Evolutionary conservation across 345 rosid genomes (phyloP), one percentile per base, ranked within the genome.

Genomic region (Euphorbia lathyris): DNA sequence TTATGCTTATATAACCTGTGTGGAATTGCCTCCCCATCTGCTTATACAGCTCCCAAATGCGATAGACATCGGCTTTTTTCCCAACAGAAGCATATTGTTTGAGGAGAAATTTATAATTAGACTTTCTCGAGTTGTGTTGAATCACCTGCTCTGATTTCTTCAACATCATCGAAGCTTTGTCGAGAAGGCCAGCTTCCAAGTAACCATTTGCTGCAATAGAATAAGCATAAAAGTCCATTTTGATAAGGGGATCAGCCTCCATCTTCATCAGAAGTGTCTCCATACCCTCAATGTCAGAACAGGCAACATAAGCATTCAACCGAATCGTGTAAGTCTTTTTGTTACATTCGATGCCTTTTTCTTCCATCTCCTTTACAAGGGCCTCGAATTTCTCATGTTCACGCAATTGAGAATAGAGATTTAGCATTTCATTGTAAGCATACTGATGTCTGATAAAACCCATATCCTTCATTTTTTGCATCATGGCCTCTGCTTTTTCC

Each of bases 1-100:
- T 71, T 78, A 77, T 77, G 63, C 45, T 10, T 7, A 34, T 1
- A 55, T 80, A 87, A 25, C 81, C 86, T 3, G 67, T 73, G 51
- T 45, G 8, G 12, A 12, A 45, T 45, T 12, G 51, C 51, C 51
- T 45, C 11, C 16, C 16, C 19, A 45, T 45, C 51, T 69, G 48
- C 73, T 71, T 80, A 66, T 63, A 68, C 16, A 4, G 27, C 11
- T 59, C 71, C 83, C 83, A 77, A n/a, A 74, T 57, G 43, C 77
- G 60, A 64, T 70, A 80, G 26, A 80, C 53, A 22, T 80, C 83
- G 3, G 63, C 68, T 45, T 71, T 77, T 14, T 50, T 34, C 1
- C 81, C 79, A 3, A 61, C 5, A 1, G 22, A 32, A 17, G 81
- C 72, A 57, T 75, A 77, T 0, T 47, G 67, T 60, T 69, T 38